A percentile compares a stretch with the other conserved stretches of the same genome.
Evolutionary conservation across 1,284 basidiomycete genomes (phyloP).

Genomic region (Cutaneotrichosporon sp.): DNA sequence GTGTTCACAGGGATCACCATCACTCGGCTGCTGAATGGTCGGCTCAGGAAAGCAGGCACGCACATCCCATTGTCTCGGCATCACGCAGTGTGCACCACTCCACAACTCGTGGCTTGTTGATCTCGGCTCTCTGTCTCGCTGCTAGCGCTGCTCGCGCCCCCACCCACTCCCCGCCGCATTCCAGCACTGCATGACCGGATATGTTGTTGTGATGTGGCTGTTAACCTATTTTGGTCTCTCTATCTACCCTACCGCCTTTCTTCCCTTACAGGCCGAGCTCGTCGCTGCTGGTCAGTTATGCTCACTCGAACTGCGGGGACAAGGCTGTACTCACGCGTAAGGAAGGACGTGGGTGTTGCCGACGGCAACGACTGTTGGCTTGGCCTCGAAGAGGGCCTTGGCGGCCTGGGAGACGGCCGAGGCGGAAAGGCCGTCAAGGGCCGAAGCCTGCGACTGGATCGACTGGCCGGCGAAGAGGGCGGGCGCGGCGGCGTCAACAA

Average conservation of each 20-base stretch:
- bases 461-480: conserved; percentile 61
- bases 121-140: too few relatives aligned
- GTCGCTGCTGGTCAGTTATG: conserved; percentile 55
- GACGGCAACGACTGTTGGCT: conserved; percentile 82
- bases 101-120: background rate
- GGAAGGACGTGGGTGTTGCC: conserved; percentile 76
- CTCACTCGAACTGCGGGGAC: background rate
- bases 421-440: conserved; percentile 64
- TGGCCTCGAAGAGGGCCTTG: conserved; percentile 56
- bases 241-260: conserved; percentile 30
- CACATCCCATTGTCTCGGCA: background rate
- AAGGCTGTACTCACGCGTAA: conserved; percentile 58
- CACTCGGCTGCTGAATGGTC: background rate
- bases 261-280: conserved; percentile 71
- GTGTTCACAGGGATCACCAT: background rate
- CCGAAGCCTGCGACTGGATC: conserved; percentile 56
- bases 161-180: conserved; percentile 6
- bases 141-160: background rate
- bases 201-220: conserved; percentile 16
- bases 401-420: conserved; percentile 63
- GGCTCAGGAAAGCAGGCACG: background rate
- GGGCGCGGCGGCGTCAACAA: conserved; percentile 61
- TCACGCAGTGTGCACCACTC: background rate
- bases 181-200: conserved; percentile 25
- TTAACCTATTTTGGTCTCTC: conserved; percentile 29